These are phyloP conservation scores for Didymella lethalis DNA, from an alignment of 2,329 filamentous ascomycete species.

Conservation along the genomic window DNA sequence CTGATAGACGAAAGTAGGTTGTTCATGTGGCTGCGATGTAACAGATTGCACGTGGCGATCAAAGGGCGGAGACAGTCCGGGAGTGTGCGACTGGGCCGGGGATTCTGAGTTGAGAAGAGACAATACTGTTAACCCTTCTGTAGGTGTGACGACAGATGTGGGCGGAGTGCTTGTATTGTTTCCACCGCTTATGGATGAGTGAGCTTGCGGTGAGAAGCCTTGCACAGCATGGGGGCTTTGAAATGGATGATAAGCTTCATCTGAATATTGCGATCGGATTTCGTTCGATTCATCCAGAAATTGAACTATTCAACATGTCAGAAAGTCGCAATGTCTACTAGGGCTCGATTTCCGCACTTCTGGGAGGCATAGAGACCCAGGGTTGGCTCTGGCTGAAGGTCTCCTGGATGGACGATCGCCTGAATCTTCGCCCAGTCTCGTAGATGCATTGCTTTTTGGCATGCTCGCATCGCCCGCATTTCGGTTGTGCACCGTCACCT, in stretches of 20 bases:
- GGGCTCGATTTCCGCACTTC: slow-evolving; percentile 29
- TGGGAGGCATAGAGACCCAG: slow-evolving; percentile 48
- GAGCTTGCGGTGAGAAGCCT: slow-evolving; percentile 19
- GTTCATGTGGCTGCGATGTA: slow-evolving; percentile 19
- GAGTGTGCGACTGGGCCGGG: slow-evolving; percentile 28
- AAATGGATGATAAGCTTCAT: slow-evolving; percentile 30
- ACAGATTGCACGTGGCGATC: slow-evolving; percentile 20
- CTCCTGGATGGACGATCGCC: slow-evolving; percentile 46
- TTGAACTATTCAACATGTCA: slow-evolving; percentile 40
- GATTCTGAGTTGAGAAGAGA: slow-evolving; percentile 48
- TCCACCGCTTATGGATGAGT: slow-evolving; percentile 26
- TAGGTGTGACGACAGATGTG: slow-evolving; percentile 33
- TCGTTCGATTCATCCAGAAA: slow-evolving; percentile 49
- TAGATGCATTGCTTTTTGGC: slow-evolving; percentile 46
- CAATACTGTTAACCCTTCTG: slow-evolving; percentile 44
- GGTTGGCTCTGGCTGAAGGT: slow-evolving; percentile 43
- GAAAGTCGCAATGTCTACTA: neutral
- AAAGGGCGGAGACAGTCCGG: slow-evolving; percentile 28
- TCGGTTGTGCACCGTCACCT: slow-evolving; percentile 49
- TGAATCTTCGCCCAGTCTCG: slow-evolving; percentile 47
- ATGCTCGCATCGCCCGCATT: slow-evolving; percentile 44
- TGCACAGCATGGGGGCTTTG: slow-evolving; percentile 22
- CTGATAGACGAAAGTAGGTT: slow-evolving; percentile 40
- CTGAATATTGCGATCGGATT: slow-evolving; percentile 42
- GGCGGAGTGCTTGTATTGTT: slow-evolving; percentile 30